Percentiles rank a stretch among this genome's conserved stretches.
These are phyloP conservation scores for Verbena officinalis DNA, from an alignment of 257 asterid genomes.

Conservation along the genomic window DNA sequence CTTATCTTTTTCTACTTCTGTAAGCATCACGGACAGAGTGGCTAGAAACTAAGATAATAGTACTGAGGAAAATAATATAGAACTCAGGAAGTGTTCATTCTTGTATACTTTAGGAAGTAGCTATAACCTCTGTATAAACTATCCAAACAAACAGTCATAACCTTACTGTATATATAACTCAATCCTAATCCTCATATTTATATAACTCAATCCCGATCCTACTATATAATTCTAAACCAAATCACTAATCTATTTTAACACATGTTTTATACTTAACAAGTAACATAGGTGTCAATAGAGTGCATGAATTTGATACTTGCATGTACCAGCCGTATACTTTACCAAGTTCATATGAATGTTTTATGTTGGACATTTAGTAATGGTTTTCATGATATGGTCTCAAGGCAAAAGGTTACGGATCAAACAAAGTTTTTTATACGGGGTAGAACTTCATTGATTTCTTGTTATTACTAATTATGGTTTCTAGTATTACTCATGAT, in stretches of 20 bases:
- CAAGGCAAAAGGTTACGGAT: conserved; percentile 6
- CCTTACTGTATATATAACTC: no score
- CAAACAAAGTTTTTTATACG: not conserved
- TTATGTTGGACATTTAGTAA: conserved; percentile 25
- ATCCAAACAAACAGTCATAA: no score
- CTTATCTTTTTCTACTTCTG: not conserved
- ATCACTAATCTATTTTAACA: no score
- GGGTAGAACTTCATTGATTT: conserved; percentile 5
- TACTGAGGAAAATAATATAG: no score
- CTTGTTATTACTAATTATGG: conserved; percentile 1
- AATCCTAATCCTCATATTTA: no score
- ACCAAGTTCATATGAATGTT: conserved; percentile 15
- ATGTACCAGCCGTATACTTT: conserved; percentile 10
- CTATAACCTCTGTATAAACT: no score
- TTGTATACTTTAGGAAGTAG: no score
- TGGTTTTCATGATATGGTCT: conserved; percentile 11
- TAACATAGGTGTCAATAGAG: not conserved
- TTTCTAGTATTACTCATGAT: conserved; percentile 26
- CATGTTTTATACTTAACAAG: no score
- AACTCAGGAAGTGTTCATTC: no score
- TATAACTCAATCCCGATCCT: no score
- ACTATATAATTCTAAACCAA: no score
- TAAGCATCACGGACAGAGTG: conserved; percentile 2
- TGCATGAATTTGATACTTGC: conserved; percentile 16
- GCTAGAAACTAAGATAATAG: not conserved